Evolutionary conservation across 139 green algal genomes (phyloP).

Genomic region (Spirogloea muscicola): DNA sequence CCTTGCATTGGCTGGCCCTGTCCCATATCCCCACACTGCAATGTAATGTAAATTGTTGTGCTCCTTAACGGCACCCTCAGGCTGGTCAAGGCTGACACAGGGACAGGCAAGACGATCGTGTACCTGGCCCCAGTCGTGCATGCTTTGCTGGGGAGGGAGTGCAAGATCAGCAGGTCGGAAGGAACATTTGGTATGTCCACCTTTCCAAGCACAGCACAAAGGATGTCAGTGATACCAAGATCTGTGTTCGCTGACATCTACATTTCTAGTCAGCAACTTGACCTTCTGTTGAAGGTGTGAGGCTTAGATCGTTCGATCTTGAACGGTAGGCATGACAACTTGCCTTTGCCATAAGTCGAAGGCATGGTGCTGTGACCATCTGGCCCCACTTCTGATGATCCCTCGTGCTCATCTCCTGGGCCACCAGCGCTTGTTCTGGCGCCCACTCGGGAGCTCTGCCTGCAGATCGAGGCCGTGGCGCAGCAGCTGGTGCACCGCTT

Average conservation of each 20-base stretch:
- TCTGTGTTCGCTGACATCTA: slow-evolving; percentile 9
- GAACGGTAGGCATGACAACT: neutral
- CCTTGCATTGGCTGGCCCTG: neutral
- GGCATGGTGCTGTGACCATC: too few species aligned
- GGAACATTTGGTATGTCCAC: slow-evolving; percentile 47
- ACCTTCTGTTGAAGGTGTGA: neutral
- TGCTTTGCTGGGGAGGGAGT: slow-evolving; percentile 55
- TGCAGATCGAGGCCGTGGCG: slow-evolving; percentile 66
- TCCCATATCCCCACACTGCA: neutral
- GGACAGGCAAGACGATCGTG: slow-evolving; percentile 85
- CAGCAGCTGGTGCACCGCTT: slow-evolving; percentile 32
- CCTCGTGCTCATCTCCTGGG: neutral
- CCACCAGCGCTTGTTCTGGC: slow-evolving; percentile 67
- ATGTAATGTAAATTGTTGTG: neutral
- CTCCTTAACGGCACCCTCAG: slow-evolving; percentile 6
- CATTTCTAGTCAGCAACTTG: slow-evolving; percentile 10
- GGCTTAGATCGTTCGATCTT: neutral
- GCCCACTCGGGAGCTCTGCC: slow-evolving; percentile 82
- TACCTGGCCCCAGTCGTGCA: slow-evolving; percentile 87
- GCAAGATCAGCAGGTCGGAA: slow-evolving; percentile 8
- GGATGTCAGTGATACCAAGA: too few species aligned
- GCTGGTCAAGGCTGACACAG: slow-evolving; percentile 50
- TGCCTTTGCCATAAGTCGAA: too few species aligned
- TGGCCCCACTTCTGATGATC: too few species aligned
- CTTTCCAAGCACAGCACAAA: too few species aligned